Conservation (phyloP, 2,329 filamentous ascomycete genomes). For the Phialophora tarda region DNA sequence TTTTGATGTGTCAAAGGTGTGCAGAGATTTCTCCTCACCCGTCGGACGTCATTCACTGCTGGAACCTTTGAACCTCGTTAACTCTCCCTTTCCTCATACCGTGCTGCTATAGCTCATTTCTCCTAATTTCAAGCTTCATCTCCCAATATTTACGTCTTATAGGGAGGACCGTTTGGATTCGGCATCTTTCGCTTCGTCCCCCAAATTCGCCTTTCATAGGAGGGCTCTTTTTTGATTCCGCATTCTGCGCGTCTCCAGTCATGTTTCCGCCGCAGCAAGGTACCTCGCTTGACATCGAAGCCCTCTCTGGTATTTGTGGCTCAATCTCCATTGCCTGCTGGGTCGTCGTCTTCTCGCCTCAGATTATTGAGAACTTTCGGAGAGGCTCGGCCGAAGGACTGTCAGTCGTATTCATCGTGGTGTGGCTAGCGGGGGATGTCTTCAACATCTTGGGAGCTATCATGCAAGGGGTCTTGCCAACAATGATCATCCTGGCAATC, state of each 20-base stretch:
- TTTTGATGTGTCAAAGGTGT: slow-evolving; percentile 3
- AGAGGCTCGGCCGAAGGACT: slow-evolving; percentile 84
- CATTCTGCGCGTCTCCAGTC: not conserved
- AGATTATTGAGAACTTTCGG: slow-evolving; percentile 94
- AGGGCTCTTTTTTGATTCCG: not conserved
- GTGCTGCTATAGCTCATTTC: not conserved
- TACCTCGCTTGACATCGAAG: slow-evolving; percentile 78
- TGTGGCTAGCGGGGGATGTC: slow-evolving; percentile 92
- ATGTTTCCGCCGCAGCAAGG: slow-evolving; percentile 48
- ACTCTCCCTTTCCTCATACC: not conserved
- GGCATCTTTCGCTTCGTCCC: not conserved
- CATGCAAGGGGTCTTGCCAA: slow-evolving; percentile 87
- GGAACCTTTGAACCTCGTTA: not conserved
- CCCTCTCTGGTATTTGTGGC: slow-evolving; percentile 89
- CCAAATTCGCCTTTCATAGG: not conserved
- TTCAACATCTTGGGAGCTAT: slow-evolving; percentile 96
- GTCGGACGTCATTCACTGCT: not conserved
- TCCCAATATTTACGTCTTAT: not conserved
- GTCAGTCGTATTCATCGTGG: slow-evolving; percentile 86
- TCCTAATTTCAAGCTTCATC: not conserved
- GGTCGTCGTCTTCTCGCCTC: slow-evolving; percentile 96
- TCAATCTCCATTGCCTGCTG: slow-evolving; percentile 97
- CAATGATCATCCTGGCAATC: slow-evolving; percentile 92
- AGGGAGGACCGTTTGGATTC: not conserved
- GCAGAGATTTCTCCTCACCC: slow-evolving; percentile 16